phyloP scores from a whole-genome alignment of 1,284 basidiomycete genomes.

The Cerrena zonata region DNA sequence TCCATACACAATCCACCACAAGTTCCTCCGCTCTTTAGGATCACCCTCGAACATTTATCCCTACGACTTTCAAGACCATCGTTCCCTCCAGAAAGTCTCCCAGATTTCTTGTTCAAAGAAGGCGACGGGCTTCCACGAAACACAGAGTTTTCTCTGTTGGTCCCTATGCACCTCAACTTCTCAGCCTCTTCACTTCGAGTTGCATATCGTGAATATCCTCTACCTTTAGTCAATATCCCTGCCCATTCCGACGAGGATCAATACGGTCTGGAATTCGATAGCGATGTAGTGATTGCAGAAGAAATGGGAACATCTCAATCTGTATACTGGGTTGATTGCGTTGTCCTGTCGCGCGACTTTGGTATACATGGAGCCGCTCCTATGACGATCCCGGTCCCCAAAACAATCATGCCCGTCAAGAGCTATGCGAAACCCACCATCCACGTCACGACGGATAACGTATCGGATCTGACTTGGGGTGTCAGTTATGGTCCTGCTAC shows the following conservation, averaged over 20 bases:
- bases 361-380: conserved; percentile 49
- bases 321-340: conserved; percentile 67
- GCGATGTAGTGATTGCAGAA: conserved; percentile 84
- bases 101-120: conserved; percentile 68
- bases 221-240: conserved; percentile 64
- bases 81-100: conserved; percentile 52
- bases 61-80: conserved; percentile 60
- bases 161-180: conserved; percentile 80
- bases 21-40: conserved; percentile 74
- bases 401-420: conserved; percentile 94
- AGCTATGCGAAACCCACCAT: conserved; percentile 80
- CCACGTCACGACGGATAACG: conserved; percentile 56
- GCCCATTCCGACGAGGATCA: conserved; percentile 32
- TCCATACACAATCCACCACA: conserved; percentile 32
- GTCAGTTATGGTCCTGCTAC: conserved; percentile 84
- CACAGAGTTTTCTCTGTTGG: conserved; percentile 72
- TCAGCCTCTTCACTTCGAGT: conserved; percentile 59
- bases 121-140: conserved; percentile 69
- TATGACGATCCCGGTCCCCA: conserved; percentile 71
- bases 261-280: conserved; percentile 63
- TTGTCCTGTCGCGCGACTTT: conserved; percentile 51
- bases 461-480: conserved; percentile 84
- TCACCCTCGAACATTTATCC: conserved; percentile 54
- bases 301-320: conserved; percentile 75
- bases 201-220: conserved; percentile 76